These are phyloP conservation scores for Termitomyces heimii DNA, from an alignment of 768 basidiomycete species.

Conservation along the genomic window DNA sequence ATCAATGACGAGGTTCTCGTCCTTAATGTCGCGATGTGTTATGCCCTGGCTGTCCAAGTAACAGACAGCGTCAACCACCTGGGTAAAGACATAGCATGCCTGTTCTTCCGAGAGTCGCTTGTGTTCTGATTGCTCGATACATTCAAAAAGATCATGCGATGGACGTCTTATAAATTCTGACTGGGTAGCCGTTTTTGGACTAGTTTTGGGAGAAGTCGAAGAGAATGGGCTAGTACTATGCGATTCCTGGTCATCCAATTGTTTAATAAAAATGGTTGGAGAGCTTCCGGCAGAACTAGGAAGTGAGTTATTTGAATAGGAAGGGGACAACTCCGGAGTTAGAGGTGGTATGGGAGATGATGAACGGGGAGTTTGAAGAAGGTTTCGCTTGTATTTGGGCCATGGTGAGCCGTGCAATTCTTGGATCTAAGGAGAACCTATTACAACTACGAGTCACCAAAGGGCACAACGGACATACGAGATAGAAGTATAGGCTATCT, in stretches of 20 bases:
- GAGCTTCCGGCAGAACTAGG: constrained; percentile 40
- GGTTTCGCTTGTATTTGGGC: constrained; percentile 41
- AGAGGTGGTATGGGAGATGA: constrained; percentile 25
- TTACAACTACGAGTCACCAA: background rate
- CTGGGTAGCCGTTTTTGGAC: constrained; percentile 18
- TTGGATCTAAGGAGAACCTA: constrained; percentile 54
- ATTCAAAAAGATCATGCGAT: constrained; percentile 93
- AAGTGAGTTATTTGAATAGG: constrained; percentile 42
- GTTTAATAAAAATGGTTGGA: constrained; percentile 10
- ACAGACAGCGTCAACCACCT: constrained; percentile 80
- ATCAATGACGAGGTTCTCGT: constrained; percentile 89
- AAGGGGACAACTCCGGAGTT: constrained; percentile 55
- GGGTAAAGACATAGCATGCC: constrained; percentile 78
- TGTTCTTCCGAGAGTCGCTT: constrained; percentile 74
- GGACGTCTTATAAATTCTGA: constrained; percentile 59
- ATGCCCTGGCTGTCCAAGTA: constrained; percentile 82
- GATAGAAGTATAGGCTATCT: constrained; percentile 79
- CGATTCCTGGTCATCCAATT: constrained; percentile 2
- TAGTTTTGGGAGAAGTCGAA: constrained; percentile 11
- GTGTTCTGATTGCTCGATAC: constrained; percentile 82
- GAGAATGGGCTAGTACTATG: background rate
- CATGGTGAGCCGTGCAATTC: constrained; percentile 93
- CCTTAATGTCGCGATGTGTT: constrained; percentile 94
- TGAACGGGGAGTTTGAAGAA: constrained; percentile 16
- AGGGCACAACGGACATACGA: constrained; percentile 44